Conservation (phyloP, 2,329 filamentous ascomycete species). For the Venturiaceae sp. region DNA sequence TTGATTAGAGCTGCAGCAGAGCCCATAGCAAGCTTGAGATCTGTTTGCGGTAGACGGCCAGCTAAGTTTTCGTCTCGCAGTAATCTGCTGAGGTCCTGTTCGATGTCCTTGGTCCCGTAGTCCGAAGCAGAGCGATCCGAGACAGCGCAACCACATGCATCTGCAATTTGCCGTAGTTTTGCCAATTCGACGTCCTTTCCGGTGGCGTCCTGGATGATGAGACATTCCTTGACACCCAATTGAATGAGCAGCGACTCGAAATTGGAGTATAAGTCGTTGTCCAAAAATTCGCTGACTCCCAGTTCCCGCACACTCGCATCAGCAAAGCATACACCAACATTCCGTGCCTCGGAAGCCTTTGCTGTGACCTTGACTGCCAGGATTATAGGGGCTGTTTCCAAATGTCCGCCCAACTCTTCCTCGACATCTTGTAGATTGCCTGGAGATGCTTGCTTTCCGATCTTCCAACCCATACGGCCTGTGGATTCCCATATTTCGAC, state of each 20-base stretch:
- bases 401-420: conserved; percentile 79
- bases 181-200: conserved; percentile 81
- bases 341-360: conserved; percentile 76
- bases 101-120: conserved; percentile 84
- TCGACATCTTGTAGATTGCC: conserved; percentile 96
- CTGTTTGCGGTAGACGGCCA: conserved; percentile 73
- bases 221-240: conserved; percentile 85
- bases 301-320: conserved; percentile 94
- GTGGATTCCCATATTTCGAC: conserved; percentile 80
- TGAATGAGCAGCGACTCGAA: conserved; percentile 96
- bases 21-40: conserved; percentile 92
- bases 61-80: conserved; percentile 77
- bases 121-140: conserved; percentile 68
- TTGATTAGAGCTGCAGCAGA: conserved; percentile 89
- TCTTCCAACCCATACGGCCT: conserved; percentile 82
- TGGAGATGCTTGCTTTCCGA: conserved; percentile 84
- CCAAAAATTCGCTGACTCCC: conserved; percentile 87
- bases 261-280: conserved; percentile 61
- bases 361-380: conserved; percentile 86
- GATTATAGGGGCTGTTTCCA: conserved; percentile 89
- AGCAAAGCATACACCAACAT: conserved; percentile 91
- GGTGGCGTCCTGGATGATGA: conserved; percentile 68
- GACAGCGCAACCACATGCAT: conserved; percentile 84
- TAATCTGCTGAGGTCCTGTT: conserved; percentile 82
- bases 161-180: conserved; percentile 81